Evolutionary conservation across 768 basidiomycete genomes (phyloP).

Genomic region (Russula foetens): DNA sequence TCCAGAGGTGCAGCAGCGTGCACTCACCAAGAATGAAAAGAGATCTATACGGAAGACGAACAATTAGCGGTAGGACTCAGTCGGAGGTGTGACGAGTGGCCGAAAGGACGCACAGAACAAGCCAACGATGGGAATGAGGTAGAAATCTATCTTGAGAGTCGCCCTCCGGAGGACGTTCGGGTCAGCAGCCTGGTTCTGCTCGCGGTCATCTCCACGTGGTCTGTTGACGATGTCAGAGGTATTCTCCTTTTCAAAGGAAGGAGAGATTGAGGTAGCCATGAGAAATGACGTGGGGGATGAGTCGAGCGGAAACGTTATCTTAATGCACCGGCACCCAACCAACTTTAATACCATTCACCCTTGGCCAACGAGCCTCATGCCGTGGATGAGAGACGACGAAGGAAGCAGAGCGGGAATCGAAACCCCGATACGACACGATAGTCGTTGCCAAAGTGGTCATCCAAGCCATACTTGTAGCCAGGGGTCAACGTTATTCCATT

Average conservation of each 20-base stretch:
- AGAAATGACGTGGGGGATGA: not conserved
- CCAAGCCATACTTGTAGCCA: no score
- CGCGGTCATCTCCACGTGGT: not conserved
- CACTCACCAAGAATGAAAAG: slow-evolving; percentile 18
- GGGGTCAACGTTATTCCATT: no score
- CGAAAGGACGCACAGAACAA: slow-evolving; percentile 14
- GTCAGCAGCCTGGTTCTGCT: slow-evolving; percentile 10
- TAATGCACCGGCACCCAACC: not conserved
- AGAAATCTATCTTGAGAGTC: slow-evolving; percentile 11
- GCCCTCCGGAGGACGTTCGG: not conserved
- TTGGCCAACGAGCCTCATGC: not conserved
- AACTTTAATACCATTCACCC: not conserved
- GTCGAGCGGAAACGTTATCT: not conserved
- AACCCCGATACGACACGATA: no score
- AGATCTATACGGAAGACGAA: slow-evolving; percentile 1
- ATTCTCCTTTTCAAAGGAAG: not conserved
- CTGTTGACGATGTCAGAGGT: not conserved
- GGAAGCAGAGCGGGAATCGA: no score
- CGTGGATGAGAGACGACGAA: no score
- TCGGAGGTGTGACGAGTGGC: no score
- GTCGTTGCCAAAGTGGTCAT: no score
- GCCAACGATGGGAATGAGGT: slow-evolving; percentile 14
- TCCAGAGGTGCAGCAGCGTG: not conserved
- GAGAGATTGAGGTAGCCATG: not conserved
- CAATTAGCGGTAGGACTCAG: not conserved